phyloP scores from a whole-genome alignment of 2,329 filamentous ascomycete species.

The Clonostachys rhizophaga region DNA sequence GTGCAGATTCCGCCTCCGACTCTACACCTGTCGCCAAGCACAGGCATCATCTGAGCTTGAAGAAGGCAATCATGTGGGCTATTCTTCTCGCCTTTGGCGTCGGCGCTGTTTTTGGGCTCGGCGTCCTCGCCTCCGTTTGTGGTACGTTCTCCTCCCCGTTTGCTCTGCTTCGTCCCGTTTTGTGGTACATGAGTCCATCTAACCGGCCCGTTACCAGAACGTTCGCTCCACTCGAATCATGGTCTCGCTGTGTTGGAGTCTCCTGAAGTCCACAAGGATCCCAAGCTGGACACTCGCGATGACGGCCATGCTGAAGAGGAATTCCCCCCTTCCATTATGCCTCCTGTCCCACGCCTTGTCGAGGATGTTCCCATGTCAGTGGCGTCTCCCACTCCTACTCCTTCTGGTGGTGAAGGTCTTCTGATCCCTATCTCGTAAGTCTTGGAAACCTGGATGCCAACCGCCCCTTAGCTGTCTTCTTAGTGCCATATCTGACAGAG shows the following conservation, averaged over 20 bases:
- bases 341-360: too few species aligned
- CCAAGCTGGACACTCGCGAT: too few species aligned
- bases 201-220: conserved; percentile 1
- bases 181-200: conserved; percentile 3
- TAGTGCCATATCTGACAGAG: conserved; percentile 2
- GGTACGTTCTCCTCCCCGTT: conserved; percentile 8
- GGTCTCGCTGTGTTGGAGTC: not conserved
- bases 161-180: not conserved
- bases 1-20: too few species aligned
- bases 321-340: too few species aligned
- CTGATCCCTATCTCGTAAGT: conserved; percentile 28
- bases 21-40: too few species aligned
- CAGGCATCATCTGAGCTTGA: too few species aligned
- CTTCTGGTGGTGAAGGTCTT: conserved; percentile 6
- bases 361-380: too few species aligned
- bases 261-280: too few species aligned
- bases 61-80: too few species aligned
- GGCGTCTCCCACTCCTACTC: not conserved
- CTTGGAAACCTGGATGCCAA: too few species aligned
- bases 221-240: conserved; percentile 1
- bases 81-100: not conserved
- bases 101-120: conserved; percentile 17
- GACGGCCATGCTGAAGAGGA: too few species aligned
- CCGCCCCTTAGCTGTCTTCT: not conserved
- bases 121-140: conserved; percentile 16